Evolutionary conservation across 495 filamentous ascomycete species (phyloP).

Genomic region (Aspergillus homomorphus): DNA sequence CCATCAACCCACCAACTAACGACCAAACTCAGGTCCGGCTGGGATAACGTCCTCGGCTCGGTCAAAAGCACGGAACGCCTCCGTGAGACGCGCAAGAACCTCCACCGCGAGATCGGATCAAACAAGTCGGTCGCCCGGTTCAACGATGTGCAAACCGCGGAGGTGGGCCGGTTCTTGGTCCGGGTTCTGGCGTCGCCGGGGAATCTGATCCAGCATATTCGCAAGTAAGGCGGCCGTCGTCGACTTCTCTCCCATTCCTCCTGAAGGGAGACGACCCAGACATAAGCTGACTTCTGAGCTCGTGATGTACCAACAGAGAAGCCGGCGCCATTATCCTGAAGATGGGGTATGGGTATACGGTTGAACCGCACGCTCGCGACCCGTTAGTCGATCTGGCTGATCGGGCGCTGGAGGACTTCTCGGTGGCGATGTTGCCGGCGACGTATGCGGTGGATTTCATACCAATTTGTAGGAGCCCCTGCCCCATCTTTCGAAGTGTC

Average conservation of each 20-base stretch:
- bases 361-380: slow-evolving; percentile 37
- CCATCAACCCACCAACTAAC: neutral
- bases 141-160: slow-evolving; percentile 34
- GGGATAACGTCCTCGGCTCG: slow-evolving; percentile 33
- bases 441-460: slow-evolving; percentile 47
- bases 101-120: slow-evolving; percentile 26
- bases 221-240: slow-evolving; percentile 31
- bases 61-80: slow-evolving; percentile 34
- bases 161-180: slow-evolving; percentile 40
- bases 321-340: slow-evolving; percentile 47
- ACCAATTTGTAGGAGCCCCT: slow-evolving; percentile 23
- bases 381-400: slow-evolving; percentile 40
- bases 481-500: neutral
- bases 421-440: slow-evolving; percentile 37
- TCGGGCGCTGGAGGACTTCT: slow-evolving; percentile 40
- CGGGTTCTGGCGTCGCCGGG: slow-evolving; percentile 36
- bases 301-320: slow-evolving; percentile 22
- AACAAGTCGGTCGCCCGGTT: slow-evolving; percentile 33
- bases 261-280: too few species aligned
- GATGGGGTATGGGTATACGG: slow-evolving; percentile 48
- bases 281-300: neutral
- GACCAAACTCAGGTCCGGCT: slow-evolving; percentile 22
- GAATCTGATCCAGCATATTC: slow-evolving; percentile 33
- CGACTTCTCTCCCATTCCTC: too few species aligned
- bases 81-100: slow-evolving; percentile 36